Evolutionary conservation across 371 early-diverging fungal species (phyloP), one percentile per base, ranked within the genome.

Genomic region (Rhizopus delemar): DNA sequence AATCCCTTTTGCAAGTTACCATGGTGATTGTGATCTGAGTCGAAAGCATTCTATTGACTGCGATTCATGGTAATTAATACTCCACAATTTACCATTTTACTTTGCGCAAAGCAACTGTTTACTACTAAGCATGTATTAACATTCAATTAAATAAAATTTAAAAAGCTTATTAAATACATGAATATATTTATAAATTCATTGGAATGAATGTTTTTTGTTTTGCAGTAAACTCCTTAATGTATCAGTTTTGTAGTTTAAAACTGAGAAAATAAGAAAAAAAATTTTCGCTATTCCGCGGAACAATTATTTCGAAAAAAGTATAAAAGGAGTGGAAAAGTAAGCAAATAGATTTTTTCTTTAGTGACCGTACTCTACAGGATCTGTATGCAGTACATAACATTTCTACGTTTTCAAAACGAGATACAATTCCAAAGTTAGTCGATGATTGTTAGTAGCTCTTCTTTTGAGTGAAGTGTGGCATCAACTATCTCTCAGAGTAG

Each of bases 311-410:
- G 13, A 43, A 43, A 43, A 64, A 65, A 60, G 48, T 65, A 65
- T 65, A 65, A 57, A 65, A 60, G 46, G 48, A 29, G 22, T 32
- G 28, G 35, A 46, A 57, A 65, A 65, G 66, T 60, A 57, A 57
- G 53, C 66, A 65, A 65, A n/a, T 8, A 1, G 0, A 2, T 54
- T 67, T 65, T 71, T 70, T 73, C 73, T 63, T 73, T 69, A 76
- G 73, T 70, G 73, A 73, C 73, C 77, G 77, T 76, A 73, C 77
- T 76, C 77, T 73, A 73, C 77, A 76, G 77, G 77, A 76, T 76
- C 73, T 76, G 77, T 76, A 76, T 76, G 69, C 77, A 76, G 77
- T 76, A 76, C 69, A 70, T 73, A 57, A 66, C 77, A 67, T 66
- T 71, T 76, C 71, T 73, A 70, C 68, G 77, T 76, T 76, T 76